Base-by-base conservation (phyloP, 2,329 filamentous ascomycete genomes). In the Neocucurbitaria cava region DNA sequence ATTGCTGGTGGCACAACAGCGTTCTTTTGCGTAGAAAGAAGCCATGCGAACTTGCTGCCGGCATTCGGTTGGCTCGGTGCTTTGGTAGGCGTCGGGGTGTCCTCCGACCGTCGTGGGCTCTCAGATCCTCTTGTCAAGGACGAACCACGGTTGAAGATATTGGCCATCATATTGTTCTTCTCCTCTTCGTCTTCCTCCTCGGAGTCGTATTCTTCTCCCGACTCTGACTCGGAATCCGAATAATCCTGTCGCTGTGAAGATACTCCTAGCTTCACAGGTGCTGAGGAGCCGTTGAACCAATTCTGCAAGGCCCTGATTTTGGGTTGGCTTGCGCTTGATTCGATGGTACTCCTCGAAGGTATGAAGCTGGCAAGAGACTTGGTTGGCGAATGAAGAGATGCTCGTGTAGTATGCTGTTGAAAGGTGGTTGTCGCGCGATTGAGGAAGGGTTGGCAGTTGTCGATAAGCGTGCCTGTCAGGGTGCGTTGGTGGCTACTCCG, bases 211-310 rank as follows among this genome's bases (percentile, higher is more conserved):
- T 66, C 60, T 24, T 68, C 63, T 30, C 68, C 66, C 17, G 66
- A 64, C 31, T 68, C 68, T 5, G 65, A 68, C 17, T 64, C 65
- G 9, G 64, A 67, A 9, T 68, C 69, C 28, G 69, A 69, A 33
- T 74, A 71, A 17, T 70, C 62, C 45, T 67, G 64, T 8, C 58
- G 59, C 46, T 63, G 62, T 9, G 66, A 43, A 18, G 66, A 42
- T 18, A 81, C 65, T 36, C 76, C 77, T 36, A 83, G 70, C 58
- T 76, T 79, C 40, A 82, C 77, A n/a, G 80, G 77, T 33, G 80
- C 78, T 23, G 81, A 83, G 45, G 79, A 76, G 33, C 82, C 82
- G 64, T 79, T 80, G 67, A 85, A 85, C 81, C 82, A 83, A 59
- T 78, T 78, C 46, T 79, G 78, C 31, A 83, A 61, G 2, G 66